These are phyloP conservation scores for Vaccinium darrowii DNA, from an alignment of 148 eudicot genomes.

Conservation along the genomic window DNA sequence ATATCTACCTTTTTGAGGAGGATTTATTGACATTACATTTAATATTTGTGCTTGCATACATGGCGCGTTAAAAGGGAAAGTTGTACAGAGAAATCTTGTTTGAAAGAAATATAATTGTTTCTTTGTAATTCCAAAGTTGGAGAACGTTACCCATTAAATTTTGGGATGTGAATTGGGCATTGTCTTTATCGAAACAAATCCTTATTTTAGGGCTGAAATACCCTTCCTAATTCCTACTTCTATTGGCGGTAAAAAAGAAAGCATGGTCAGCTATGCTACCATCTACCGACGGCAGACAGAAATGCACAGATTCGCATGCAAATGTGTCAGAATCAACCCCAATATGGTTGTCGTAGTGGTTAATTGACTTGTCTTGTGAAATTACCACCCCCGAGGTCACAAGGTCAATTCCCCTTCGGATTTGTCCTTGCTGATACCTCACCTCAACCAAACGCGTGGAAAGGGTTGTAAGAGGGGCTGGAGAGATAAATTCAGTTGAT, in stretches of 20 bases:
- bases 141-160: background rate
- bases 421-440: no score
- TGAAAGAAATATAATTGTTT: background rate
- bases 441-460: no score
- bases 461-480: no score
- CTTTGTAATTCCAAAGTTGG: background rate
- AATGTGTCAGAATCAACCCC: background rate
- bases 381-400: no score
- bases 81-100: background rate
- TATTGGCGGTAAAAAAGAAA: background rate
- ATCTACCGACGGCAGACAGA: background rate
- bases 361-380: no score
- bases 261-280: background rate
- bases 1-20: background rate
- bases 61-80: background rate
- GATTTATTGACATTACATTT: background rate
- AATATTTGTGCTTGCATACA: background rate
- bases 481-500: no score
- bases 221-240: background rate
- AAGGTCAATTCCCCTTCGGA: no score
- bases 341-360: no score
- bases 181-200: background rate
- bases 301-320: background rate
- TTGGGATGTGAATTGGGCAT: background rate
- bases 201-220: background rate